Evolutionary conservation across 441 rosid genomes (phyloP), one percentile per base, ranked within the genome.

Genomic region (Metrosideros polymorpha): DNA sequence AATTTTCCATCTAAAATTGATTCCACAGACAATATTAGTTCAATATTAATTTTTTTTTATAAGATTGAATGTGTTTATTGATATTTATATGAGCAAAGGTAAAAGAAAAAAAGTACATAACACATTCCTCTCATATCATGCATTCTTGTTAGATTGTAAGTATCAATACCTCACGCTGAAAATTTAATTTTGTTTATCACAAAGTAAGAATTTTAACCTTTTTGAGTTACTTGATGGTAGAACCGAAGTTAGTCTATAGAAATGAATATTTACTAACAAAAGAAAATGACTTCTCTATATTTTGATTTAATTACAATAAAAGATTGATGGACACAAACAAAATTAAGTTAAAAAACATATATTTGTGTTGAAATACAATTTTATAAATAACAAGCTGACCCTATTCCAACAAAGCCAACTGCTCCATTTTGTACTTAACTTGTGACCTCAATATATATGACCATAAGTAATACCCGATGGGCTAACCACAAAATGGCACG

Each of bases 21-120:
- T 71, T 3, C 79, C 2, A 39, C n/a, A 0, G 0, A 2, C 10
- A 19, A 17, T 63, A 63, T 4, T 32, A 32, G 0, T 63, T 63
- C 22, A 32, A 5, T 18, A 2, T 30, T 30, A 4, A 7, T 18
- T 8, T 17, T 8, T 63, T 30, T 17, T 12, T 8, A 32, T 61
- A 61, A 3, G 47, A 39, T 71, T 10, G n/a, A 35, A 0, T 35
- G 1, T 66, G 15, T 66, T 66, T 5, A 35, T 66, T 63, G 45
- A 9, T 25, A 5, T 19, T 10, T 66, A 66, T 66, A 35, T 39
- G 47, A 66, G n/a, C 35, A 35, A 39, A 35, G 47, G 47, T 71
- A 13, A 71, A 35, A 35, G 5, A 15, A 71, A 35, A 10, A 15
- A 71, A 10, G 47, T 71, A 22, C 79, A 3, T 39, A 10, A 39